A percentile compares a stretch with the other conserved stretches of the same genome.
phyloP scores from a whole-genome alignment of 768 basidiomycete species.

The Lactifluus hygrophoroides region DNA sequence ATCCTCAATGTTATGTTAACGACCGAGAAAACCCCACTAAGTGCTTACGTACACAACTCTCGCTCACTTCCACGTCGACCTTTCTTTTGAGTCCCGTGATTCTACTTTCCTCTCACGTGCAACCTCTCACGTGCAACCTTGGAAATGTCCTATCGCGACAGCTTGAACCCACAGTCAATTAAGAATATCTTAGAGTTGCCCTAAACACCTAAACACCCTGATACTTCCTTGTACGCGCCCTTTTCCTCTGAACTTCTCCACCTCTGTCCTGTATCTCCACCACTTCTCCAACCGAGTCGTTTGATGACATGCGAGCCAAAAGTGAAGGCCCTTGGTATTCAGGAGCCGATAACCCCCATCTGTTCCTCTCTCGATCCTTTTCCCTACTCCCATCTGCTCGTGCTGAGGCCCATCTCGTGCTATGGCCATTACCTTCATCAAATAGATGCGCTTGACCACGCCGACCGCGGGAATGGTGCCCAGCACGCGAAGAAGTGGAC shows the following conservation, averaged over 20 bases:
- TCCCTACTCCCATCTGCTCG: neutral
- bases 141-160: too few species aligned
- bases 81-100: too few species aligned
- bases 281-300: neutral
- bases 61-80: too few species aligned
- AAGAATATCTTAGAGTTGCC: neutral
- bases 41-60: too few species aligned
- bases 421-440: neutral
- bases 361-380: conserved; percentile 5
- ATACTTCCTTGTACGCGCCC: conserved; percentile 8
- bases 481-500: neutral
- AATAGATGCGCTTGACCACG: conserved; percentile 4
- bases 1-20: too few species aligned
- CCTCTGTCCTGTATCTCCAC: neutral
- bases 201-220: neutral
- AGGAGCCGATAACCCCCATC: neutral
- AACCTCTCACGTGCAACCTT: too few species aligned
- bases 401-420: neutral
- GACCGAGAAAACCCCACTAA: too few species aligned
- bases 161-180: neutral
- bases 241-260: conserved; percentile 4
- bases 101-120: too few species aligned
- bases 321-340: conserved; percentile 10
- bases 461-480: conserved; percentile 4
- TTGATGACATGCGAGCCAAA: conserved; percentile 12